Conservation (phyloP, 257 asterid species). For the Nicotiana tabacum region DNA sequence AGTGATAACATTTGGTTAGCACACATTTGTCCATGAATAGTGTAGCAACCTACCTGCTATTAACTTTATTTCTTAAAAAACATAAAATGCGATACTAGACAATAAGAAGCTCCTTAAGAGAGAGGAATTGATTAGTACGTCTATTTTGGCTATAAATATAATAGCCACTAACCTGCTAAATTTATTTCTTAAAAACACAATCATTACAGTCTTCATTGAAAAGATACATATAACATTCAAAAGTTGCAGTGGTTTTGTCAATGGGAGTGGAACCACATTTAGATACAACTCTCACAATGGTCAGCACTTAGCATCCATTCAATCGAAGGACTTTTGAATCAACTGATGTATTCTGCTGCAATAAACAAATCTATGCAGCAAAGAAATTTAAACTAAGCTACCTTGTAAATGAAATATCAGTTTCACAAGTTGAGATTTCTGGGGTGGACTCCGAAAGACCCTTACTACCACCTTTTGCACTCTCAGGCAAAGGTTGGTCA, state of each 20-base stretch:
- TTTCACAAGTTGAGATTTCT: conserved; percentile 55
- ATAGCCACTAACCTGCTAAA: not conserved
- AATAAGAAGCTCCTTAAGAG: not conserved
- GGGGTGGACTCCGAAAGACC: conserved; percentile 58
- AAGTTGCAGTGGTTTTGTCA: not conserved
- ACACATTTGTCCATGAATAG: not conserved
- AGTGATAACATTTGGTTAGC: not conserved
- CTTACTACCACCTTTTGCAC: conserved; percentile 20
- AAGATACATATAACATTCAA: not conserved
- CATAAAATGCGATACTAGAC: not conserved
- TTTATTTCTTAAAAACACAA: not conserved
- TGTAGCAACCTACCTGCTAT: not conserved
- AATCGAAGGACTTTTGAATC: not conserved
- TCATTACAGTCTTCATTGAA: not conserved
- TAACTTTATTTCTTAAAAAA: not conserved
- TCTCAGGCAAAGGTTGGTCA: conserved; percentile 35
- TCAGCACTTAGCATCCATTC: not conserved
- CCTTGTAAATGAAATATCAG: conserved; percentile 53
- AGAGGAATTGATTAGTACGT: not conserved
- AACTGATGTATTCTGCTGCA: not conserved
- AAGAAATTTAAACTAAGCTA: conserved; percentile 15
- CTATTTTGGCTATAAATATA: not conserved
- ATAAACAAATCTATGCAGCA: not conserved
- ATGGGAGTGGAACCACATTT: not conserved
- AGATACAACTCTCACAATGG: not conserved